Conservation (phyloP, 139 green algal genomes). For the Chlamydomonas sp. region DNA sequence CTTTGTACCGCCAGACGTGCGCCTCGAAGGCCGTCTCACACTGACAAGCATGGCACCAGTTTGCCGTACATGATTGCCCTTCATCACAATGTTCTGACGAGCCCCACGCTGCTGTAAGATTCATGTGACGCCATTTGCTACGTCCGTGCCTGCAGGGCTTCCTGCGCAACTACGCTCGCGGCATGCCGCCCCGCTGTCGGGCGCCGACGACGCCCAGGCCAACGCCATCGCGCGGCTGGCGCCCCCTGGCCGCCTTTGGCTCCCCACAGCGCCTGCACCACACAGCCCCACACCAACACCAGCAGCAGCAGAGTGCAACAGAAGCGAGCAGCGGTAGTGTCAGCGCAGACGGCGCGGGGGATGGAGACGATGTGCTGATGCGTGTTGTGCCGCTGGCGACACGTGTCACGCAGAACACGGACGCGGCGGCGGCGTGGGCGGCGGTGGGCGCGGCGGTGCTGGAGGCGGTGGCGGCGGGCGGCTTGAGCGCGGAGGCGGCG, state of each 20-base stretch:
- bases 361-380: neutral
- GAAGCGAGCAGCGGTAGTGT: neutral
- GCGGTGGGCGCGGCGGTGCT: slow-evolving; percentile 58
- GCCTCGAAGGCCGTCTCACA: too few relatives aligned
- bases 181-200: slow-evolving; percentile 47
- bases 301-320: too few relatives aligned
- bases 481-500: slow-evolving; percentile 11
- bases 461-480: slow-evolving; percentile 49
- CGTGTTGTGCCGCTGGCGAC: slow-evolving; percentile 42
- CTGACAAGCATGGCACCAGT: too few relatives aligned
- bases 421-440: slow-evolving; percentile 57
- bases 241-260: slow-evolving; percentile 54
- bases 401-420: slow-evolving; percentile 66
- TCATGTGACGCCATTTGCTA: neutral
- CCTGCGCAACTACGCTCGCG: slow-evolving; percentile 55
- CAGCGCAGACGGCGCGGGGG: slow-evolving; percentile 13
- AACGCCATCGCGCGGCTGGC: slow-evolving; percentile 61
- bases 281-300: neutral
- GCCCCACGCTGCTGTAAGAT: neutral
- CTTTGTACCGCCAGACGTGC: too few relatives aligned
- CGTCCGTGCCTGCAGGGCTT: slow-evolving; percentile 48
- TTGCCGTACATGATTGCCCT: too few relatives aligned
- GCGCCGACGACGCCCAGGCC: slow-evolving; percentile 64
- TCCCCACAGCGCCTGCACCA: neutral
- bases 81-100: too few relatives aligned